phyloP scores from a whole-genome alignment of 371 early-diverging fungal species.

The Circinella minor region DNA sequence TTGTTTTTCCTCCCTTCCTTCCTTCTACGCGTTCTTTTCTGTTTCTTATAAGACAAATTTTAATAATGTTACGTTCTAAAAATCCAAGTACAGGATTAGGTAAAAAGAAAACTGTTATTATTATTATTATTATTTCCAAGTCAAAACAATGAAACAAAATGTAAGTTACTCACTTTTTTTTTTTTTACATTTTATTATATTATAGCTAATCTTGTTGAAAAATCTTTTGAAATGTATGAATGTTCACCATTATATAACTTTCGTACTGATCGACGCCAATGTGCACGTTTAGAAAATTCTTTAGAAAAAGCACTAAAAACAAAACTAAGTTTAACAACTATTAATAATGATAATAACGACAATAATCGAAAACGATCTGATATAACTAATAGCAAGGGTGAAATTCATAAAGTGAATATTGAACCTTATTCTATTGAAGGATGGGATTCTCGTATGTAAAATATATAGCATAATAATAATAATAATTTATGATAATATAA shows the following conservation, averaged over 20 bases:
- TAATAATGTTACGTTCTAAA: too few species aligned
- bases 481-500: not conserved
- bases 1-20: too few species aligned
- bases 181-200: not conserved
- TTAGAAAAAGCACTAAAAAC: not conserved
- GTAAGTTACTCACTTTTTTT: too few species aligned
- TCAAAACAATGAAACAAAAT: too few species aligned
- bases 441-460: conserved; percentile 1
- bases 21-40: too few species aligned
- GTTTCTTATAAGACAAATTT: too few species aligned
- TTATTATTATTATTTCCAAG: too few species aligned
- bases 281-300: not conserved
- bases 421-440: not conserved
- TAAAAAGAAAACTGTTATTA: too few species aligned
- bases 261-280: not conserved
- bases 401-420: not conserved
- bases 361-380: not conserved
- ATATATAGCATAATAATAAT: not conserved
- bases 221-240: not conserved
- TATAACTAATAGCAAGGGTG: not conserved
- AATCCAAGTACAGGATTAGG: too few species aligned
- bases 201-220: not conserved
- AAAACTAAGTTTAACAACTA: not conserved
- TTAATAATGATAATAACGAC: too few species aligned
- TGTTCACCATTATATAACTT: not conserved